These are phyloP conservation scores for Filobasidium floriforme DNA, from an alignment of 768 basidiomycete species.

Conservation along the genomic window DNA sequence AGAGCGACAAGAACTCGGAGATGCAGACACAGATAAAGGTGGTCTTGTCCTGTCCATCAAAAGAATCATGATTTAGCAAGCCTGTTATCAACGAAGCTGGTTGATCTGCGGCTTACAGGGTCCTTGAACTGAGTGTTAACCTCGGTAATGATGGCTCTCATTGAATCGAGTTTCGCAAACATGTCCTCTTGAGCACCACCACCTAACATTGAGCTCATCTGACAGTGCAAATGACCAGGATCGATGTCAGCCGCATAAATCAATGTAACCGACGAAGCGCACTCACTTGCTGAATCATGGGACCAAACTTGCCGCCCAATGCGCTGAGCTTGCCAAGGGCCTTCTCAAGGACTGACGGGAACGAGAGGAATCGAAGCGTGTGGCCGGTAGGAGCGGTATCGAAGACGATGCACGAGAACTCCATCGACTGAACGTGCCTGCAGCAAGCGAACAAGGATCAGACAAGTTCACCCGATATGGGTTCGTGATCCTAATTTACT, in stretches of 20 bases:
- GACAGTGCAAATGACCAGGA: slow-evolving; percentile 2
- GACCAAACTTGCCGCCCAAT: slow-evolving; percentile 89
- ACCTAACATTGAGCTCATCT: slow-evolving; percentile 96
- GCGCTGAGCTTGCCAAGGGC: slow-evolving; percentile 88
- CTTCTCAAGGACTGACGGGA: slow-evolving; percentile 95
- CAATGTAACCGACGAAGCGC: background rate
- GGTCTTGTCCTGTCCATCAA: slow-evolving; percentile 71
- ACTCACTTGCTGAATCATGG: slow-evolving; percentile 77
- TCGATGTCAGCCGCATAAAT: background rate
- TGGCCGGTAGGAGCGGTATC: slow-evolving; percentile 99
- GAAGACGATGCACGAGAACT: slow-evolving; percentile 99
- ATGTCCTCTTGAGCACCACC: slow-evolving; percentile 91
- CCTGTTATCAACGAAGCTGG: background rate
- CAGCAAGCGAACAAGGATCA: background rate
- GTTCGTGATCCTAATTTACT: slow-evolving; percentile 52
- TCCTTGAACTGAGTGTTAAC: slow-evolving; percentile 99
- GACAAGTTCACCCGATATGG: background rate
- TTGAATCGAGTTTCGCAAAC: slow-evolving; percentile 95
- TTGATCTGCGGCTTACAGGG: slow-evolving; percentile 57
- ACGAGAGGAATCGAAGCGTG: slow-evolving; percentile 96
- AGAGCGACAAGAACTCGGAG: slow-evolving; percentile 93
- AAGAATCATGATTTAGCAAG: background rate
- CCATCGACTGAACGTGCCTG: slow-evolving; percentile 99
- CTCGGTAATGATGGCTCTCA: slow-evolving; percentile 94
- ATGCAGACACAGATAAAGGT: slow-evolving; percentile 98